Evolutionary conservation across 73 alveolate species (phyloP), one percentile per base, ranked within the genome.

Genomic region (Effrenium voratum): DNA sequence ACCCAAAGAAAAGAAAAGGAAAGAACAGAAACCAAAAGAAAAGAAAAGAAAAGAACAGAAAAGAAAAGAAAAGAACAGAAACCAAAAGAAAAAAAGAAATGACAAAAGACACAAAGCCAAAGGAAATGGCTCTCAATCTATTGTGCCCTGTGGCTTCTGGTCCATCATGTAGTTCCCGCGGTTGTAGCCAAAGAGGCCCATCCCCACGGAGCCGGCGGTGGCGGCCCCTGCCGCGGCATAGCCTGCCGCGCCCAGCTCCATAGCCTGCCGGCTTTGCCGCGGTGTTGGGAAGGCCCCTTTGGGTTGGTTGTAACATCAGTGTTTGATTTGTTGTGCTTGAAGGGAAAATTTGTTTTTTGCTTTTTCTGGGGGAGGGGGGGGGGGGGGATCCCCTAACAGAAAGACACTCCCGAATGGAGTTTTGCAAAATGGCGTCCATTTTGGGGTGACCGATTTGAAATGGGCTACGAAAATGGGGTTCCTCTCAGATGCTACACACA

Each of bases 191-290:
- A 90, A 90, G 47, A 90, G 97, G 72, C 97, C 97, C 82, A 90
- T 57, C 97, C 97, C 97, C 30, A 90, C 97, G 44, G 88, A 86
- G 63, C 97, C 97, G 34, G 97, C 97, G 60, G 97, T 60, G 12
- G 97, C 97, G 34, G 97, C 97, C 59, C 97, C 97, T 86, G 97
- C 97, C 49, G 97, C 96, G 47, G 96, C 96, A 90, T 68, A 68
- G 82, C 96, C 96, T 15, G 96, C 96, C 34, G 96, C 97, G 38
- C 97, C 97, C 36, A 90, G 87, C 57, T 90, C 97, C 97, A 90
- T 90, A 73, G n/a, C n/a, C n/a, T n/a, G n/a, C n/a, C n/a, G n/a
- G n/a, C n/a, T n/a, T n/a, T n/a, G n/a, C n/a, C n/a, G n/a, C n/a
- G n/a, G n/a, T n/a, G n/a, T n/a, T n/a, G n/a, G n/a, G n/a, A n/a